These are phyloP conservation scores for Serendipita sp. DNA, from an alignment of 768 basidiomycete genomes.

Conservation along the genomic window DNA sequence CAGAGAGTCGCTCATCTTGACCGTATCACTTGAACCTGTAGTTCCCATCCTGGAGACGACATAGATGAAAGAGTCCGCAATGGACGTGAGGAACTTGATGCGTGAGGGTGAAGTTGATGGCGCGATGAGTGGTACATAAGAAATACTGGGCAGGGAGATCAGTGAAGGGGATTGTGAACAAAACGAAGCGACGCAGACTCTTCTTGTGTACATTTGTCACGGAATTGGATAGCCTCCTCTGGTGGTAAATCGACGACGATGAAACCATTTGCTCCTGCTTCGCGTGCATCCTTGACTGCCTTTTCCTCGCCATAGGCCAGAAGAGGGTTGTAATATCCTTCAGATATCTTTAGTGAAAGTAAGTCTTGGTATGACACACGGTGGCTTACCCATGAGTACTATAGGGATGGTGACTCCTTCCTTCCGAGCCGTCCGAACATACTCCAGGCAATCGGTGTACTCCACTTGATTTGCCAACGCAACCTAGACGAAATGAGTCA, in stretches of 20 bases:
- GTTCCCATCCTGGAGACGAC: conserved; percentile 99
- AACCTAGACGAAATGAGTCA: conserved; percentile 30
- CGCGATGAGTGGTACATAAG: conserved; percentile 89
- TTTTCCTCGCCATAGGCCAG: conserved; percentile 91
- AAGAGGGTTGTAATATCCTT: conserved; percentile 95
- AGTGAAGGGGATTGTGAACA: background rate
- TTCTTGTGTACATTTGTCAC: conserved; percentile 65
- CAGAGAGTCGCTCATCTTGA: conserved; percentile 54
- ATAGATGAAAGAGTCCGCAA: conserved; percentile 96
- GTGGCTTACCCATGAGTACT: conserved; percentile 70
- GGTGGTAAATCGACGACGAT: conserved; percentile 97
- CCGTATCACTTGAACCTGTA: conserved; percentile 73
- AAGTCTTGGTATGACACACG: background rate
- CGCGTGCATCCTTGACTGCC: conserved; percentile 74
- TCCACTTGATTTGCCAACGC: conserved; percentile 70
- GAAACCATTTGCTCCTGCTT: conserved; percentile 91
- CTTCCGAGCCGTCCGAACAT: conserved; percentile 60
- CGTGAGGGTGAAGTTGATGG: conserved; percentile 80
- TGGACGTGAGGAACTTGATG: conserved; percentile 78
- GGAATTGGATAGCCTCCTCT: conserved; percentile 84
- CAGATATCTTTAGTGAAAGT: background rate
- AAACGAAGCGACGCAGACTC: conserved; percentile 35
- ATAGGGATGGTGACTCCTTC: conserved; percentile 74
- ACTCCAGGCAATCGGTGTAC: conserved; percentile 55
- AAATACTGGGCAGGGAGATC: conserved; percentile 38